A percentile compares a stretch with the other conserved stretches of the same genome.
Evolutionary conservation across 177 flowering plant species (phyloP).

Genomic region (Tripterygium wilfordii): DNA sequence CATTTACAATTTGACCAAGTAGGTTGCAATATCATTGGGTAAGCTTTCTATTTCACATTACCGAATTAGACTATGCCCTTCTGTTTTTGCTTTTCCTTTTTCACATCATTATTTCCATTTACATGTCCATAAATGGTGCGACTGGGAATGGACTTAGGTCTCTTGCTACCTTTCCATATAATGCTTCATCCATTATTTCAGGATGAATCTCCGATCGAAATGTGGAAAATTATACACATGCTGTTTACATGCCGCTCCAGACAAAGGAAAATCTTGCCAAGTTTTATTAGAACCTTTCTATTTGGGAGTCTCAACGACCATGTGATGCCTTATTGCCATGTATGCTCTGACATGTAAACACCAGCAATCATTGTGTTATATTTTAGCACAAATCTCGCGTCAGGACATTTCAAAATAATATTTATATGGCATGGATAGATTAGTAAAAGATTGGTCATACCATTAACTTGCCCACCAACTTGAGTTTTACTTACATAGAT

Average conservation of each 20-base stretch:
- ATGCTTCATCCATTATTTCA: conserved; percentile 28
- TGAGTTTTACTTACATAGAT: too few relatives aligned
- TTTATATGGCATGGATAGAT: too few relatives aligned
- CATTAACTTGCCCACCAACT: too few relatives aligned
- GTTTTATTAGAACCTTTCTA: conserved; percentile 60
- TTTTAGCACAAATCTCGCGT: too few relatives aligned
- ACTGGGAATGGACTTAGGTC: not conserved
- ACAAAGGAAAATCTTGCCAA: conserved; percentile 65
- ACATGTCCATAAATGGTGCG: too few relatives aligned
- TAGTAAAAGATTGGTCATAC: too few relatives aligned
- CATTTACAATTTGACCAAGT: too few relatives aligned
- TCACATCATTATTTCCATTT: not conserved
- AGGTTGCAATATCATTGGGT: conserved; percentile 80
- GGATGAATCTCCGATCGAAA: conserved; percentile 57
- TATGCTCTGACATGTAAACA: conserved; percentile 80
- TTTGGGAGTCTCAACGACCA: conserved; percentile 58
- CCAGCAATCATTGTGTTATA: conserved; percentile 28
- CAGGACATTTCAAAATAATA: too few relatives aligned
- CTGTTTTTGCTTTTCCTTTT: not conserved
- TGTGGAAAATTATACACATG: conserved; percentile 64
- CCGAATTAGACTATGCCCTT: not conserved
- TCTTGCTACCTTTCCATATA: not conserved
- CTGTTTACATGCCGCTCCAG: conserved; percentile 78
- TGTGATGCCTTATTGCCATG: conserved; percentile 87
- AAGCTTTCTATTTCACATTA: conserved; percentile 7